These are phyloP conservation scores for Russula griseocarnosa DNA, from an alignment of 768 basidiomycete species.

Conservation along the genomic window DNA sequence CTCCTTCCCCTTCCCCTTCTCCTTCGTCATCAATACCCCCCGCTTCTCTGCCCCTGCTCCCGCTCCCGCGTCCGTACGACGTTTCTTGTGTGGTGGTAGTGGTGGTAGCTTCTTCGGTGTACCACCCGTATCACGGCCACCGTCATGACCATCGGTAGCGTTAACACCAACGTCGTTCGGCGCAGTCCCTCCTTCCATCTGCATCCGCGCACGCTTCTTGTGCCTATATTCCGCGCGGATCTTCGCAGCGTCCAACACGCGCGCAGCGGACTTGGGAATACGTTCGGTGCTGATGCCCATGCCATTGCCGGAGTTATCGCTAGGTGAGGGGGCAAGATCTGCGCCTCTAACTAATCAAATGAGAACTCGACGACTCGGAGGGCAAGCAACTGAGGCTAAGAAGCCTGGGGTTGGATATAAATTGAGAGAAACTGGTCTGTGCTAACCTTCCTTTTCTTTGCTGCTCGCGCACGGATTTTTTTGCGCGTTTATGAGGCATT, in stretches of 20 bases:
- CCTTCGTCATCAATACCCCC: neutral
- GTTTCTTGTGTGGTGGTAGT: constrained; percentile 21
- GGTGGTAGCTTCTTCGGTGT: too few relatives aligned
- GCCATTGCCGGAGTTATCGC: neutral
- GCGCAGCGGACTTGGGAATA: constrained; percentile 64
- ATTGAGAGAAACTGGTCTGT: neutral
- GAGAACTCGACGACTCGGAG: neutral
- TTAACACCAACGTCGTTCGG: too few relatives aligned
- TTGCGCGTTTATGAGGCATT: constrained; percentile 39
- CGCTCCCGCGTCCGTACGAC: constrained; percentile 32
- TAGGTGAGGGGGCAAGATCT: constrained; percentile 30
- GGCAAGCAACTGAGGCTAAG: too few relatives aligned
- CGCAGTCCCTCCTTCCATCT: constrained; percentile 36
- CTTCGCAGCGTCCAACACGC: constrained; percentile 59
- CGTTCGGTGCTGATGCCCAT: constrained; percentile 45
- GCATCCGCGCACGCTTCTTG: constrained; percentile 15
- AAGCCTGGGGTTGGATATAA: neutral
- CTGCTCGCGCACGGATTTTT: constrained; percentile 35
- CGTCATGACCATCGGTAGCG: constrained; percentile 27
- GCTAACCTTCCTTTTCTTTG: constrained; percentile 33
- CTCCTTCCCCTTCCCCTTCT: neutral
- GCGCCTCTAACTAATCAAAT: constrained; percentile 27
- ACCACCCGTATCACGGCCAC: neutral
- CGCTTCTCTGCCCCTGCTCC: constrained; percentile 26
- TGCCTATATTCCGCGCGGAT: constrained; percentile 53